Evolutionary conservation across 192 early-diverging fungal genomes (phyloP), one percentile per base, ranked within the genome.

Genomic region (Backusella australiensis): DNA sequence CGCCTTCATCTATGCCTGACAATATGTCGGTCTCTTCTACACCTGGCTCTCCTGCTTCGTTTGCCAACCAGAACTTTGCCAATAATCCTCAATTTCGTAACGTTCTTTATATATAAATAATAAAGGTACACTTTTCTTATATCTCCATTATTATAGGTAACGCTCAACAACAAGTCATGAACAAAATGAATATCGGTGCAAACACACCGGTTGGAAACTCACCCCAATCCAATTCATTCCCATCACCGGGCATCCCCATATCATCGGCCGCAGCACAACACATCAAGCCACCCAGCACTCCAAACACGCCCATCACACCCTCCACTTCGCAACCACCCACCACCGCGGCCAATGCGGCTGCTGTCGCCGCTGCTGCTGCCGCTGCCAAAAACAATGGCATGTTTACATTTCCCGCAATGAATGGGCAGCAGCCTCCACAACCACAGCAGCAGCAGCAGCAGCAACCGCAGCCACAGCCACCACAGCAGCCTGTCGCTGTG

Each of bases 371-470:
- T 12, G 35, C 34, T 12, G 68, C 68, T 1, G 68, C 68, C 1
- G 68, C 38, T 4, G 38, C 4, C 15, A 69, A 39, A 23, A 69
- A 69, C 17, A 39, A 35, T 69, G 68, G 68, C 15, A 69, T 69
- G 68, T 69, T 69, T 69, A 69, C 68, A 39, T 69, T 69, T 21
- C 68, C 68, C 8, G 38, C 34, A 0, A 69, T 63, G 56, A 72
- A 39, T 21, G 46, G 66, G 12, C 75, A 68, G 34, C 79, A 83
- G 36, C 69, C 72, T 34, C 44, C 75, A 41, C 81, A 72, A 34
- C 36, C 75, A 41, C 81, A 72, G 52, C 70, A 79, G 9, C 84
- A 85, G 39, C 81, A 85, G 21, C 81, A 74, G 8, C 81, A 77
- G 11, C 75, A 75, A 11, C 78, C 78, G 14, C 81, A 68, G 39